phyloP scores from a whole-genome alignment of 768 basidiomycete species.

The Naganishia kalamii region DNA sequence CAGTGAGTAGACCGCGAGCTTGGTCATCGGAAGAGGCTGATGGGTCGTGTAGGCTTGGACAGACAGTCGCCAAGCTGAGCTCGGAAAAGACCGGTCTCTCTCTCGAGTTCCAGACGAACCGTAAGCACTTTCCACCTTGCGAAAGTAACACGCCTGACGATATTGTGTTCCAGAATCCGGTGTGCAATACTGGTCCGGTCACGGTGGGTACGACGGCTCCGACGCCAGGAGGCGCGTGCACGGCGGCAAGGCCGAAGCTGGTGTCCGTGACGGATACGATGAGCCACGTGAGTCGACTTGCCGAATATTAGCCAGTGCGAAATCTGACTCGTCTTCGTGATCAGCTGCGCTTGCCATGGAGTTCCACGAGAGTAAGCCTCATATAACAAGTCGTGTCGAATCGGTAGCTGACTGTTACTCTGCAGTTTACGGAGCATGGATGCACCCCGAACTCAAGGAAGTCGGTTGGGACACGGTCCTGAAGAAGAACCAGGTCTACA shows the following conservation, averaged over 20 bases:
- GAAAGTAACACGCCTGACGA: neutral
- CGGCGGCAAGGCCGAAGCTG: slow-evolving; percentile 18
- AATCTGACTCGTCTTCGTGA: neutral
- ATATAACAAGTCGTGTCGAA: no score
- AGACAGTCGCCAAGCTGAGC: slow-evolving; percentile 8
- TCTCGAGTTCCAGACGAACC: slow-evolving; percentile 16
- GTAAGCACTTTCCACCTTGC: neutral
- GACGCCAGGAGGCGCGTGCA: slow-evolving; percentile 20
- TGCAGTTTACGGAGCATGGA: slow-evolving; percentile 27
- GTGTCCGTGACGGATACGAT: slow-evolving; percentile 13
- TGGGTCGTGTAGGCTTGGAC: neutral
- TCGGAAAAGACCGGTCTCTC: slow-evolving; percentile 17
- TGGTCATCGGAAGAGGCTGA: neutral
- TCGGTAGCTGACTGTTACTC: neutral
- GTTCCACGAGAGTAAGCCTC: slow-evolving; percentile 20
- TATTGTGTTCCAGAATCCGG: slow-evolving; percentile 10
- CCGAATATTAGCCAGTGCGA: neutral
- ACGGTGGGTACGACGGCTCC: slow-evolving; percentile 21
- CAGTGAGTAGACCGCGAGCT: slow-evolving; percentile 17
- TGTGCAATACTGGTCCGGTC: slow-evolving; percentile 24
- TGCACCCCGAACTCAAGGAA: slow-evolving; percentile 22
- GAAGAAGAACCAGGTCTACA: slow-evolving; percentile 25
- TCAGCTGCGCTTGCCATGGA: slow-evolving; percentile 21
- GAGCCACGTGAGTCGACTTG: slow-evolving; percentile 5
- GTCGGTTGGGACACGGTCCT: slow-evolving; percentile 25